Evolutionary conservation across 176 grass and related monocot genomes (phyloP).

Genomic region (Aegilops umbellulata): DNA sequence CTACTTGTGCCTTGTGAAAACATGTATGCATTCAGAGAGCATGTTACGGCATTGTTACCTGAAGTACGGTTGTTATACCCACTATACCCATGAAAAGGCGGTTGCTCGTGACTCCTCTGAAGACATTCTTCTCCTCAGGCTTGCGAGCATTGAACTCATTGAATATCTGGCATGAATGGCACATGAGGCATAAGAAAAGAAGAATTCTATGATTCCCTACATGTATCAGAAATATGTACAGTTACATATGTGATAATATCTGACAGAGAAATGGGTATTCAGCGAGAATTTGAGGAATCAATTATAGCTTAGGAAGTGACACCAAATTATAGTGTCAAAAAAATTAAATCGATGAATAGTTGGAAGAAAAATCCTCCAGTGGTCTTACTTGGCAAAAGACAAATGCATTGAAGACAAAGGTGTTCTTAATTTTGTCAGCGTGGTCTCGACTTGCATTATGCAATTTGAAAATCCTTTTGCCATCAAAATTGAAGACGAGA

Average conservation of each 20-base stretch:
- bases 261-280: no score
- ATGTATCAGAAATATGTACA: background rate
- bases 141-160: slow-evolving; percentile 75
- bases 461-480: slow-evolving; percentile 43
- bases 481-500: slow-evolving; percentile 54
- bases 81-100: slow-evolving; percentile 59
- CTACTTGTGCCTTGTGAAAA: background rate
- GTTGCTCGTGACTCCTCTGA: slow-evolving; percentile 47
- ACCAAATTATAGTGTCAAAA: background rate
- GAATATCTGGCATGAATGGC: slow-evolving; percentile 42
- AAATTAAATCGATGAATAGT: background rate
- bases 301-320: background rate
- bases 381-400: slow-evolving; percentile 56
- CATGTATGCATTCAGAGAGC: background rate
- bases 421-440: slow-evolving; percentile 56
- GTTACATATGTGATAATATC: background rate
- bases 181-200: background rate
- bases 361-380: background rate
- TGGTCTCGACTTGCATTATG: slow-evolving; percentile 34
- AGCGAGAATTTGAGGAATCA: background rate
- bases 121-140: slow-evolving; percentile 63
- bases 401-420: slow-evolving; percentile 69
- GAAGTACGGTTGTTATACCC: slow-evolving; percentile 45
- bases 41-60: slow-evolving; percentile 43
- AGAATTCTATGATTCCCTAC: background rate